Percentiles rank a stretch among this genome's conserved stretches.
Conservation (phyloP, 169 alveolate genomes). For the Eimeria acervulina region DNA sequence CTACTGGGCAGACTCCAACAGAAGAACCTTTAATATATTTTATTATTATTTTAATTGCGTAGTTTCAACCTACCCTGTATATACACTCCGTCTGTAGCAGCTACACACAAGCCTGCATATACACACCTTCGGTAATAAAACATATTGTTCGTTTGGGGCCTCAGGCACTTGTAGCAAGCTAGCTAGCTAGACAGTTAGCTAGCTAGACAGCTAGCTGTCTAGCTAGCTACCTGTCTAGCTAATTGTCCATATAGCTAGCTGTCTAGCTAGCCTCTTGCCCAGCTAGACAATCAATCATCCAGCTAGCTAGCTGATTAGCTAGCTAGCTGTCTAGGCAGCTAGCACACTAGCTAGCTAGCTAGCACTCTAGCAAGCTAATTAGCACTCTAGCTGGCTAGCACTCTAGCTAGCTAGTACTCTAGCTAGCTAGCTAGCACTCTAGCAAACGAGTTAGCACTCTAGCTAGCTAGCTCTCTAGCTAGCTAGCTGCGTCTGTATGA, state of each 20-base stretch:
- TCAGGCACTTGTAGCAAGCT: background rate
- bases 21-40: too few species aligned
- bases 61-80: too few species aligned
- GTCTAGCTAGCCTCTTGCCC: background rate
- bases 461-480: too few species aligned
- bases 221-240: background rate
- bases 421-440: conserved; percentile 1
- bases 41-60: too few species aligned
- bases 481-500: background rate
- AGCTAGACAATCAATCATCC: background rate
- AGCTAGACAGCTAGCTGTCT: background rate
- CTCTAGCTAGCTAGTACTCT: background rate
- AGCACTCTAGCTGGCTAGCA: background rate
- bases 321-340: too few species aligned
- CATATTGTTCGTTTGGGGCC: background rate
- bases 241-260: background rate
- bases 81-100: too few species aligned
- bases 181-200: background rate
- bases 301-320: too few species aligned
- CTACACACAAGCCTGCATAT: too few species aligned
- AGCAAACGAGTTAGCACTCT: background rate
- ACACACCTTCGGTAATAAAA: too few species aligned
- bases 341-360: background rate
- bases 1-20: too few species aligned
- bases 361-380: too few species aligned